These are phyloP conservation scores for Boechera stricta DNA, from an alignment of 345 rosid species.

Conservation along the genomic window DNA sequence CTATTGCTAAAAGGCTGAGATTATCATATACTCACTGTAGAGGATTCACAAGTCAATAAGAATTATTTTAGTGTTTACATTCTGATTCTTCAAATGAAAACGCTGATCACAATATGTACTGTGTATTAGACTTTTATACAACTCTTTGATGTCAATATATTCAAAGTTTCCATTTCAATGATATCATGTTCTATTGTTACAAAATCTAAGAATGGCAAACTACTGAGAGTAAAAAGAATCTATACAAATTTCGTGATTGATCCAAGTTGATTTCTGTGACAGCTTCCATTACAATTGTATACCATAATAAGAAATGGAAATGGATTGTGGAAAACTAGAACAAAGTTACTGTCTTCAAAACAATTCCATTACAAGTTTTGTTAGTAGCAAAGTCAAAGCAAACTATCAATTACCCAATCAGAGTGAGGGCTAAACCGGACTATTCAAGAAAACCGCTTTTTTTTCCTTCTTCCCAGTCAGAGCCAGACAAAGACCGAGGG, in stretches of 20 bases:
- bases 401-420: neutral
- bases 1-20: neutral
- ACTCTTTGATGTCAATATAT: slow-evolving; percentile 36
- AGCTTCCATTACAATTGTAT: too few species aligned
- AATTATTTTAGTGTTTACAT: neutral
- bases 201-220: too few species aligned
- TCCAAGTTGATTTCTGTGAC: too few species aligned
- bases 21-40: slow-evolving; percentile 19
- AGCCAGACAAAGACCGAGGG: slow-evolving; percentile 24
- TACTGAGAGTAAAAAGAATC: too few species aligned
- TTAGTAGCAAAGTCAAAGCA: neutral
- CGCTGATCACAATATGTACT: slow-evolving; percentile 14
- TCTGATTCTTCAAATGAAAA: slow-evolving; percentile 40
- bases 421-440: too few species aligned
- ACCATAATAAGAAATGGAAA: too few species aligned
- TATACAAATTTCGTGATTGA: too few species aligned
- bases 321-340: too few species aligned
- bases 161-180: neutral
- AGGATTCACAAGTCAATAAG: neutral
- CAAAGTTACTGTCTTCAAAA: too few species aligned
- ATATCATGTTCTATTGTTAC: too few species aligned
- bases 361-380: neutral
- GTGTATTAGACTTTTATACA: slow-evolving; percentile 11
- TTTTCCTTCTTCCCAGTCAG: slow-evolving; percentile 17
- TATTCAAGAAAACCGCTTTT: neutral